These are phyloP conservation scores for Malus sieversii DNA, from an alignment of 306 rosid species.

Conservation along the genomic window DNA sequence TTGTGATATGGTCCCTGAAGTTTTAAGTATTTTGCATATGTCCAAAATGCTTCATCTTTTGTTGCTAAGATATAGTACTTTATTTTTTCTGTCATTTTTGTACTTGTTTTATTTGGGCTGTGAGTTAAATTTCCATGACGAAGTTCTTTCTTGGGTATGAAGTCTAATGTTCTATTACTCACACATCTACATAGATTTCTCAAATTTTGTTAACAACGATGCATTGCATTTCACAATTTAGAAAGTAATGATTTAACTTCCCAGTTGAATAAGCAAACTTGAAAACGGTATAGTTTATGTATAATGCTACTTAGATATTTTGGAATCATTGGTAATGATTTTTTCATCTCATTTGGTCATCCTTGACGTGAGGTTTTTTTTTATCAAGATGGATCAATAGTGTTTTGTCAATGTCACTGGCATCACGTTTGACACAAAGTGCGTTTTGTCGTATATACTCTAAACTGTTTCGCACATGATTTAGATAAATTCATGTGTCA, in stretches of 20 bases:
- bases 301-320: neutral
- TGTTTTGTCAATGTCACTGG: neutral
- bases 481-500: neutral
- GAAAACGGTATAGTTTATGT: fast-evolving
- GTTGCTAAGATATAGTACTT: neutral
- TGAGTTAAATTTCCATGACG: neutral
- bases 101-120: neutral
- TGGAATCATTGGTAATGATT: neutral
- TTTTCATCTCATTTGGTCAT: neutral
- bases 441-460: fast-evolving
- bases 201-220: neutral
- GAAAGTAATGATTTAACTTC: neutral
- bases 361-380: neutral
- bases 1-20: neutral
- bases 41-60: neutral
- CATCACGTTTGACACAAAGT: neutral
- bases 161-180: neutral
- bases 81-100: neutral
- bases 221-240: neutral
- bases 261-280: no score
- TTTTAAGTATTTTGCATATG: neutral
- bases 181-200: neutral
- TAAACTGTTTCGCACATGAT: neutral
- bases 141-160: neutral
- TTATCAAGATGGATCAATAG: neutral